Conservation (phyloP, 129 eudicot genomes). For the Heracleum sosnowskyi region DNA sequence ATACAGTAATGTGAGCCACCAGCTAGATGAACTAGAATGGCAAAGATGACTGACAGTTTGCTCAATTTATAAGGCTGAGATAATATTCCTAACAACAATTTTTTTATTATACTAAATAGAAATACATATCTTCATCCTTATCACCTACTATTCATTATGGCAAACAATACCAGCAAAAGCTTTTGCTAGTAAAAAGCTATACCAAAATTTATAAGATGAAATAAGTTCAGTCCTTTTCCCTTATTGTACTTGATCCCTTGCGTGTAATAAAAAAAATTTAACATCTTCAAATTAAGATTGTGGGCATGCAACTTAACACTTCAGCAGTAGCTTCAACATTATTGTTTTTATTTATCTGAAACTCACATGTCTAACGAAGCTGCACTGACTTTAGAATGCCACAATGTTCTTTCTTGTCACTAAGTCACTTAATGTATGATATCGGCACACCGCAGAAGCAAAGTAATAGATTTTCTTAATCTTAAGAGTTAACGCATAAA, state of each 20-base stretch:
- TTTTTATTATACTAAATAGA: not conserved
- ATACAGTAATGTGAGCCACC: no score
- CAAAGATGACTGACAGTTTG: not conserved
- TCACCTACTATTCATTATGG: no score
- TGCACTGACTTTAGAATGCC: not conserved
- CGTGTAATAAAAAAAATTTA: not conserved
- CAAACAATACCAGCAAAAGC: not conserved
- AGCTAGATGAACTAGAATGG: conserved; percentile 3
- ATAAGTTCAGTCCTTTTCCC: not conserved
- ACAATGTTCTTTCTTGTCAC: not conserved
- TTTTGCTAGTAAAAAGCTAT: not conserved
- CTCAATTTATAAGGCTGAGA: not conserved
- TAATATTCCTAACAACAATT: not conserved
- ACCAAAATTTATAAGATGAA: not conserved
- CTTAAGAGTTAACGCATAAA: not conserved
- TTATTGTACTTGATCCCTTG: not conserved
- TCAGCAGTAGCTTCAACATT: not conserved
- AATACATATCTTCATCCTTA: no score
- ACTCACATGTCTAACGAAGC: not conserved
- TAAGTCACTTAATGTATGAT: not conserved
- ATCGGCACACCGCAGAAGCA: not conserved
- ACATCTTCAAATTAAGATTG: not conserved
- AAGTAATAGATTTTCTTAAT: not conserved
- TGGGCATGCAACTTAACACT: not conserved
- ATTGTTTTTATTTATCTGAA: not conserved